Base-by-base conservation (phyloP, 331 rosid species). In the Quercus phellos region DNA sequence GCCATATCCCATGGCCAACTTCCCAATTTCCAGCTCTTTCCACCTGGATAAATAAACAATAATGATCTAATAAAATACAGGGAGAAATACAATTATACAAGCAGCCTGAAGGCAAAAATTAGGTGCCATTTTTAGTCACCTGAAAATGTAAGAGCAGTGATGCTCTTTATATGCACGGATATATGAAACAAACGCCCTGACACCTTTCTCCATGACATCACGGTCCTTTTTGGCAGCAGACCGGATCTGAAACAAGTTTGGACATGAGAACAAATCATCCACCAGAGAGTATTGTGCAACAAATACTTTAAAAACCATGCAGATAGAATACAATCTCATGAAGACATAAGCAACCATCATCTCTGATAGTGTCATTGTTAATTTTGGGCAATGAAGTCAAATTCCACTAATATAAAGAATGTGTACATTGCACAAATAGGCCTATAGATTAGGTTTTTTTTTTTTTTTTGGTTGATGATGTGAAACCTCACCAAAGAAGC, bases 11-110 rank as follows among this genome's bases (percentile, higher is more conserved):
- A 81, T 93, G 80, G 92, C 98, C 88, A 90, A 83, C 81, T 90
- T 95, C 77, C 97, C 98, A 32, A 91, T 70, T 87, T 95, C 99
- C 77, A 95, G 99, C 77, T 95, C 98, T 84, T 91, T 95, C 98
- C 94, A 95, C 78, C 99, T 93, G 74, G 42, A 64, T 29, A 43
- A 70, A 53, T 70, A 68, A 79, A 78, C 50, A 72, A 51, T 72
- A 80, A 22, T 6, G 21, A 0, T 6, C 11, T 27, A 59, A 22
- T 70, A 17, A n/a, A 19, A 10, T 21, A 50, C 2, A 29, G 34
- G 53, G 64, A 51, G 7, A 68, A 19, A 16, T 6, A 32, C 4
- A 34, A 17, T 11, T 56, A 79, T 12, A 32, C 4, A 34, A 17
- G n/a, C 54, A 79, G 54, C 64, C 72, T 51, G 24, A 17, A 42